These are phyloP conservation scores for Coniella lustricola DNA, from an alignment of 2,329 filamentous ascomycete genomes.

Conservation along the genomic window DNA sequence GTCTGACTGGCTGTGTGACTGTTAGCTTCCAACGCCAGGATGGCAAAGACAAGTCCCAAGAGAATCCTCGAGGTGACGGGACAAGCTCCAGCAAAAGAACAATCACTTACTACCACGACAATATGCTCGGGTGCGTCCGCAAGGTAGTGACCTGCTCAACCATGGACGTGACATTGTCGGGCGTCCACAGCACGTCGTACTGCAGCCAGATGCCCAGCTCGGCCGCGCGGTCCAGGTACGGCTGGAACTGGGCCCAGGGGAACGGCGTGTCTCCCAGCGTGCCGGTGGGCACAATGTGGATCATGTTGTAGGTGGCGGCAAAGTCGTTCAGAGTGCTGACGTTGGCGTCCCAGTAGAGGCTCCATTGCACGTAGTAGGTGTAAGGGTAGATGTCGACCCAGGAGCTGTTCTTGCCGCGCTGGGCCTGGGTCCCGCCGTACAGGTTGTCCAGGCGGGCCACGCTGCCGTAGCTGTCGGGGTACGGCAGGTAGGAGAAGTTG, in stretches of 20 bases:
- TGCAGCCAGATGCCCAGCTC: constrained; percentile 19
- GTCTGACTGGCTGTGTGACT: constrained; percentile 30
- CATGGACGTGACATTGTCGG: constrained; percentile 16
- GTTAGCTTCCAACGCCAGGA: neutral
- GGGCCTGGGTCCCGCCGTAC: constrained; percentile 16
- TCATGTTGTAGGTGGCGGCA: constrained; percentile 18
- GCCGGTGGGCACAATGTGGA: constrained; percentile 19
- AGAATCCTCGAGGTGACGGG: too few species aligned
- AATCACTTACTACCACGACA: constrained; percentile 33
- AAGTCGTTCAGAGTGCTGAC: constrained; percentile 18
- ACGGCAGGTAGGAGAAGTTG: constrained; percentile 14
- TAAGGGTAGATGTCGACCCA: constrained; percentile 19
- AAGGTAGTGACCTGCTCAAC: constrained; percentile 28
- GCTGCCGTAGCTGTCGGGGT: constrained; percentile 17
- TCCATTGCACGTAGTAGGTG: constrained; percentile 19
- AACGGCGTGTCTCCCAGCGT: constrained; percentile 17
- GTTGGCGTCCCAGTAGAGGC: constrained; percentile 18
- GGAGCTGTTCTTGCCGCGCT: constrained; percentile 14
- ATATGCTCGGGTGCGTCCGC: constrained; percentile 27
- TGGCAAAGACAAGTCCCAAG: neutral
- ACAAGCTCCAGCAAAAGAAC: too few species aligned
- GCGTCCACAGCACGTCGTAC: constrained; percentile 18
- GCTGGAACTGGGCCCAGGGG: constrained; percentile 18
- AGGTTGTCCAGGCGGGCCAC: constrained; percentile 18
- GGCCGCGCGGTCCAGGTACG: constrained; percentile 18